Evolutionary conservation across 345 rosid genomes (phyloP), one percentile per base, ranked within the genome.

Genomic region (Citrus australasica): DNA sequence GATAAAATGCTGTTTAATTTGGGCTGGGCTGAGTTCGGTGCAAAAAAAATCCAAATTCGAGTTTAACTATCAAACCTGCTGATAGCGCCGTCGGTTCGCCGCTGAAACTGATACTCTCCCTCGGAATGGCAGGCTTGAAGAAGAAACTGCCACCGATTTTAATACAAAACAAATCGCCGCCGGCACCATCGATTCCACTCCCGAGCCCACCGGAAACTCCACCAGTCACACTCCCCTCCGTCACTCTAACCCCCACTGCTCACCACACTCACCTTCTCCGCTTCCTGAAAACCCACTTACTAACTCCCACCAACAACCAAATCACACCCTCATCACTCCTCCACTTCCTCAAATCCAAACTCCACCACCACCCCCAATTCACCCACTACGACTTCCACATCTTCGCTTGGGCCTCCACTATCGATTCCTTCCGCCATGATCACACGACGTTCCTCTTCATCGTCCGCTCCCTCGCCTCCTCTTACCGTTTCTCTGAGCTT

Each of bases 381-480:
- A 84, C 95, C 63, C 97, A 91, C 83, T 88, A 92, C 69, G 98
- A 92, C 87, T 86, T 91, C 78, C 84, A 87, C 76, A 85, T 93
- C 79, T 95, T 95, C 87, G 83, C 81, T 17, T 94, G 97, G 98
- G 97, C 93, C 2, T 81, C 97, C 68, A 85, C 88, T 0, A 77
- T 92, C 59, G 97, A 93, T 82, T 85, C 95, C 28, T 95, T 87
- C 84, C 92, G 90, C 59, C 98, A 93, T 37, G 97, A 91, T 69
- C 98, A 93, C 86, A 79, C 87, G 21, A 89, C 98, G 35, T 89
- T 85, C 82, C 87, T 92, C 37, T 94, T 93, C 93, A 93, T 93
- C 93, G 90, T 88, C 37, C 82, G 87, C 32, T 88, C 91, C 46
- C 97, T 92, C 10, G 87, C 93, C 74, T 78, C 86, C 80, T 86